Conservation (phyloP, 73 alveolate genomes). For the Blepharisma stoltei region DNA sequence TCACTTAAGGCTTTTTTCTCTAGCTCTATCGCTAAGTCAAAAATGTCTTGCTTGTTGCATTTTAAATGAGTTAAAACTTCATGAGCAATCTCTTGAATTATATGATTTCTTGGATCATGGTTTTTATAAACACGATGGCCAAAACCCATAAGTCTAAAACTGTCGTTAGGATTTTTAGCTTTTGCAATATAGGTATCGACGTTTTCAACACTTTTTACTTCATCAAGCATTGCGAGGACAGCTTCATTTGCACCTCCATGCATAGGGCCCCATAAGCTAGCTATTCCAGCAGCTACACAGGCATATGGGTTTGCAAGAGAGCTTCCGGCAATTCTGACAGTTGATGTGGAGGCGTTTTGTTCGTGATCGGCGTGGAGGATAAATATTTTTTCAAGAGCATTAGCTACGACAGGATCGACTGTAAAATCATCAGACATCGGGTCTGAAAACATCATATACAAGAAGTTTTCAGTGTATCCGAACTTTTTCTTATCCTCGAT, state of each 20-base stretch:
- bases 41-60: background rate
- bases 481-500: constrained; percentile 57
- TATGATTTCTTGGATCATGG: constrained; percentile 51
- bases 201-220: constrained; percentile 61
- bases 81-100: constrained; percentile 20
- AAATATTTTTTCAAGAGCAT: background rate
- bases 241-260: constrained; percentile 94
- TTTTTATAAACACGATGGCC: constrained; percentile 86
- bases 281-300: constrained; percentile 85
- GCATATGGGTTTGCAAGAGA: constrained; percentile 78
- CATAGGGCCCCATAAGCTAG: constrained; percentile 89
- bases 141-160: constrained; percentile 83
- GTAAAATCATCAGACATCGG: constrained; percentile 72
- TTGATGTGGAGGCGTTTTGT: constrained; percentile 83
- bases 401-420: constrained; percentile 29
- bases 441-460: constrained; percentile 75
- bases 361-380: constrained; percentile 50
- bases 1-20: constrained; percentile 35
- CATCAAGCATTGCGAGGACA: constrained; percentile 73
- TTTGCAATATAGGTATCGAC: constrained; percentile 41
- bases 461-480: constrained; percentile 73
- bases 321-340: constrained; percentile 82
- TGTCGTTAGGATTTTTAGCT: constrained; percentile 66
- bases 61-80: background rate
- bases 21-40: background rate